Conservation (phyloP, 306 rosid genomes). For the Trifolium dubium region DNA sequence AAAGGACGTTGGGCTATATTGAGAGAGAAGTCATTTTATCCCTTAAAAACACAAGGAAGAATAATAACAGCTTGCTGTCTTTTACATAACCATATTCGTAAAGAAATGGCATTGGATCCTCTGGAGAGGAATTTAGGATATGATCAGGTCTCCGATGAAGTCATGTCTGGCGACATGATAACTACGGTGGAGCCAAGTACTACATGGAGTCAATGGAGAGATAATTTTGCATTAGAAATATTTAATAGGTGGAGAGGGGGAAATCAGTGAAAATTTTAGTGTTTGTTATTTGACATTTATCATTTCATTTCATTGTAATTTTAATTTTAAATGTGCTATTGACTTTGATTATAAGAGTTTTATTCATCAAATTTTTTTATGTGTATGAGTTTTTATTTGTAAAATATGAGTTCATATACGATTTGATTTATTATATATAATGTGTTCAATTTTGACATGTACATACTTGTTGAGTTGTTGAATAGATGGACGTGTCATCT, state of each 20-base stretch:
- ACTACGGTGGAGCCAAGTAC: not conserved
- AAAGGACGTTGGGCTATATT: conserved; percentile 15
- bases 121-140: not conserved
- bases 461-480: not conserved
- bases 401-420: not conserved
- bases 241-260: conserved; percentile 9
- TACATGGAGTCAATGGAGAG: conserved; percentile 14
- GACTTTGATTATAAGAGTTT: not conserved
- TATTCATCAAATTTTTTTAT: not conserved
- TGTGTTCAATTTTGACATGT: too few relatives aligned
- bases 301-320: not conserved
- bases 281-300: not conserved
- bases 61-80: conserved; percentile 8
- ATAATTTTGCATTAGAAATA: not conserved
- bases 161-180: not conserved
- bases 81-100: not conserved
- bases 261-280: not conserved
- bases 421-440: not conserved
- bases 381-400: not conserved
- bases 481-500: not conserved
- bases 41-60: not conserved
- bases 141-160: not conserved
- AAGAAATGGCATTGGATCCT: not conserved
- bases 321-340: not conserved
- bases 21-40: not conserved